Conservation (phyloP, 768 basidiomycete species). For the Kwoniella sp. region DNA sequence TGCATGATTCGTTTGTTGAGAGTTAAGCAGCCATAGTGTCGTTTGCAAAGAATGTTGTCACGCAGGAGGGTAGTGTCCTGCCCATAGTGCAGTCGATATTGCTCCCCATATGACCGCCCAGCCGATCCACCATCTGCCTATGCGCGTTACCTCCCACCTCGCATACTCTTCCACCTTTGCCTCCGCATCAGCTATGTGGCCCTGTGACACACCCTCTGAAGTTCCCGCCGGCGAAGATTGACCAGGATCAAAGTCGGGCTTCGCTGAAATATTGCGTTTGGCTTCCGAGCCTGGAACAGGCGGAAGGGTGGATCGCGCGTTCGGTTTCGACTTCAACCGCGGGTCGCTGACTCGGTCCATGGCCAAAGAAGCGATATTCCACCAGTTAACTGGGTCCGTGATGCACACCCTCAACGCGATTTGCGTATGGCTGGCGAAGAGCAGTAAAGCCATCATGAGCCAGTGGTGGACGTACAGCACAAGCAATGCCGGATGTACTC, state of each 20-base stretch:
- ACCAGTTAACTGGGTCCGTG: conserved; percentile 77
- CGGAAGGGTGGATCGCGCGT: no score
- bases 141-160: conserved; percentile 31
- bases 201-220: no score
- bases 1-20: no score
- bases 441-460: conserved; percentile 65
- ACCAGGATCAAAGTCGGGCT: no score
- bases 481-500: conserved; percentile 56
- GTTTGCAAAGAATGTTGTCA: conserved; percentile 49
- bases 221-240: no score
- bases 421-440: conserved; percentile 83
- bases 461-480: conserved; percentile 78
- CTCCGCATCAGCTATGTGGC: no score
- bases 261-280: no score
- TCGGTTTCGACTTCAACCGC: no score
- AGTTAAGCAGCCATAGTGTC: no score
- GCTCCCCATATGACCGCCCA: conserved; percentile 82
- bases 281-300: no score
- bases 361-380: conserved; percentile 76
- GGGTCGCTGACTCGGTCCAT: conserved; percentile 45
- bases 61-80: conserved; percentile 86
- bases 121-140: conserved; percentile 67
- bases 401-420: conserved; percentile 77
- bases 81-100: conserved; percentile 74
- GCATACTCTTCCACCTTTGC: conserved; percentile 3